Percentiles rank a stretch among this genome's conserved stretches.
These are phyloP conservation scores for Hyphodiscus hymeniophilus DNA, from an alignment of 495 filamentous ascomycete species.

Conservation along the genomic window DNA sequence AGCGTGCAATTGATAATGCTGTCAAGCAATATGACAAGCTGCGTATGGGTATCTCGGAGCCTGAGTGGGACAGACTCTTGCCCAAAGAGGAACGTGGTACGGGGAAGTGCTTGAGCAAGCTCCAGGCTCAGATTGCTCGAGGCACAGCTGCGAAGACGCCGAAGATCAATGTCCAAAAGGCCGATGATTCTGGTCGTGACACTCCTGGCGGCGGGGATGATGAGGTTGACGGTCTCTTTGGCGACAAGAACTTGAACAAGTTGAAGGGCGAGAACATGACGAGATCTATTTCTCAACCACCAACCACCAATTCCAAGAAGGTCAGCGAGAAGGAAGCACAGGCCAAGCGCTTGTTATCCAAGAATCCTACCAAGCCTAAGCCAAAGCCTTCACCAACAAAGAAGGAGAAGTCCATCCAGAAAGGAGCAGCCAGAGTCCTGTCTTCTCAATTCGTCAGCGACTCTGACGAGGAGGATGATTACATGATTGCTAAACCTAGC, in stretches of 20 bases:
- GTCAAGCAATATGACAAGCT: slow-evolving; percentile 72
- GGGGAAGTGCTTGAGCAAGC: slow-evolving; percentile 69
- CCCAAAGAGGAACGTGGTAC: slow-evolving; percentile 68
- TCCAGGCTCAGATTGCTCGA: slow-evolving; percentile 53
- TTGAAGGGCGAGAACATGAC: slow-evolving; percentile 44
- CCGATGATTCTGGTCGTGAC: slow-evolving; percentile 37
- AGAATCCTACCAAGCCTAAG: slow-evolving; percentile 39
- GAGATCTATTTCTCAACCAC: slow-evolving; percentile 43
- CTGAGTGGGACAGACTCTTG: slow-evolving; percentile 73
- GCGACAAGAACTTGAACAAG: slow-evolving; percentile 34
- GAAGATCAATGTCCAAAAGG: slow-evolving; percentile 47
- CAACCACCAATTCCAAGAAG: slow-evolving; percentile 45
- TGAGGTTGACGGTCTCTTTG: slow-evolving; percentile 46
- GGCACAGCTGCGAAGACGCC: slow-evolving; percentile 46
- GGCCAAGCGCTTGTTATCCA: slow-evolving; percentile 52
- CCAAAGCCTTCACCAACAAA: slow-evolving; percentile 33
- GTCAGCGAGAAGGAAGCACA: slow-evolving; percentile 51
- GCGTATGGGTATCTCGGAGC: slow-evolving; percentile 62
- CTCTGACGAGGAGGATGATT: slow-evolving; percentile 60
- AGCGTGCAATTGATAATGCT: slow-evolving; percentile 78
- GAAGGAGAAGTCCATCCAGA: slow-evolving; percentile 47
- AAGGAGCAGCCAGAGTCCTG: slow-evolving; percentile 41
- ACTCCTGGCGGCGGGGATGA: slow-evolving; percentile 17
- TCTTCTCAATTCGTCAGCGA: slow-evolving; percentile 71
- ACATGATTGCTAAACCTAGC: slow-evolving; percentile 27